Percentiles rank a stretch among this genome's conserved stretches.
These are phyloP conservation scores for Anacardium occidentale DNA, from an alignment of 345 rosid genomes.

Conservation along the genomic window DNA sequence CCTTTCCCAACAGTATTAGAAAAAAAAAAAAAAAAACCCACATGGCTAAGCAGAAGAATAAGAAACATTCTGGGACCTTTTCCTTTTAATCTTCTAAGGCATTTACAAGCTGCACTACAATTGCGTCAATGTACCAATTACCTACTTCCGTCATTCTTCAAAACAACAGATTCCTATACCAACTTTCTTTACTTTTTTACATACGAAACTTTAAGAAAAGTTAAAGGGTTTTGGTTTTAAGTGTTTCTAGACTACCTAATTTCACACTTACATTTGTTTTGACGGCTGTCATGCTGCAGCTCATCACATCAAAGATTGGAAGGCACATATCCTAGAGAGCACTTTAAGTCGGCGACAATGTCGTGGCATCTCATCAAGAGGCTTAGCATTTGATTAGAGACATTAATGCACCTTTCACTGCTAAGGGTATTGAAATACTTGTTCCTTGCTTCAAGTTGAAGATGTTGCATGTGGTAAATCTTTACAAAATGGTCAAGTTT, in stretches of 20 bases:
- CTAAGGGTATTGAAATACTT: background rate
- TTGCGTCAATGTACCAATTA: background rate
- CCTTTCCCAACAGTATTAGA: background rate
- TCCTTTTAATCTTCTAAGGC: background rate
- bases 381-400: conserved; percentile 12
- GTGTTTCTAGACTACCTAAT: too few relatives aligned
- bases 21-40: background rate
- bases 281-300: background rate
- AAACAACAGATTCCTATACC: background rate
- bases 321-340: conserved; percentile 20
- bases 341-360: conserved; percentile 16
- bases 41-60: background rate
- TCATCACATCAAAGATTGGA: conserved; percentile 21
- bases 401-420: background rate
- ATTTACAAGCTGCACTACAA: background rate
- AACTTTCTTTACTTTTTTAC: background rate
- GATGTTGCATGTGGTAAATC: background rate
- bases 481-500: conserved; percentile 10
- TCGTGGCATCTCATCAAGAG: conserved; percentile 17
- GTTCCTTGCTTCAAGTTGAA: conserved; percentile 12
- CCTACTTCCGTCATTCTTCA: background rate
- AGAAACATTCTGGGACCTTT: background rate
- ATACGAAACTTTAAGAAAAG: too few relatives aligned
- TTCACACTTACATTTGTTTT: background rate
- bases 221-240: too few relatives aligned